phyloP scores from a whole-genome alignment of 176 grass and related monocot species.

The Canna indica region DNA sequence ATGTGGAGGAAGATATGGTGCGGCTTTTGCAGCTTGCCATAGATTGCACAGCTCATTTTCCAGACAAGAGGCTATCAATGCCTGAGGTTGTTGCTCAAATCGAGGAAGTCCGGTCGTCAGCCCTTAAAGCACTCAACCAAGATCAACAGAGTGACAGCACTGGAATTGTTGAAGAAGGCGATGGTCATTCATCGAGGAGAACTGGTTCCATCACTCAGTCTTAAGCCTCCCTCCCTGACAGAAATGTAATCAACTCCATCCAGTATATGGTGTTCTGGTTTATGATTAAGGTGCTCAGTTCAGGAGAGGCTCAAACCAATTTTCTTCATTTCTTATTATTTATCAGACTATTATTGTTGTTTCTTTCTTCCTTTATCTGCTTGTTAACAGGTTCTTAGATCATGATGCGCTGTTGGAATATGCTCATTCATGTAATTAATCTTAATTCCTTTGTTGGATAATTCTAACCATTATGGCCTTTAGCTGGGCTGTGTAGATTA shows the following conservation, averaged over 20 bases:
- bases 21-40: conserved; percentile 65
- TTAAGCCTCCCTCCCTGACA: neutral
- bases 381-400: too few relatives aligned
- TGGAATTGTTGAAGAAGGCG: neutral
- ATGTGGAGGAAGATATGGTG: conserved; percentile 35
- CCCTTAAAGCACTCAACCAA: neutral
- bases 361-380: neutral
- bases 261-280: too few relatives aligned
- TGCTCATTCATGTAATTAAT: neutral
- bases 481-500: neutral
- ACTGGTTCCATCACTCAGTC: neutral
- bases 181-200: neutral
- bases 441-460: neutral
- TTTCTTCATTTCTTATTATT: neutral
- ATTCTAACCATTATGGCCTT: neutral
- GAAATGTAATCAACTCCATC: too few relatives aligned
- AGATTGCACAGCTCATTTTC: conserved; percentile 43
- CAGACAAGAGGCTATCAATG: conserved; percentile 57
- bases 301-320: neutral
- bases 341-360: neutral
- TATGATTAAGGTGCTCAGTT: too few relatives aligned
- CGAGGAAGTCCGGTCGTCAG: conserved; percentile 46
- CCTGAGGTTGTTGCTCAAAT: conserved; percentile 39
- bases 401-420: too few relatives aligned
- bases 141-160: neutral